A percentile compares a stretch with the other conserved stretches of the same genome.
phyloP scores from a whole-genome alignment of 352 stramenopile genomes.

The Phytopythium ostracodes region DNA sequence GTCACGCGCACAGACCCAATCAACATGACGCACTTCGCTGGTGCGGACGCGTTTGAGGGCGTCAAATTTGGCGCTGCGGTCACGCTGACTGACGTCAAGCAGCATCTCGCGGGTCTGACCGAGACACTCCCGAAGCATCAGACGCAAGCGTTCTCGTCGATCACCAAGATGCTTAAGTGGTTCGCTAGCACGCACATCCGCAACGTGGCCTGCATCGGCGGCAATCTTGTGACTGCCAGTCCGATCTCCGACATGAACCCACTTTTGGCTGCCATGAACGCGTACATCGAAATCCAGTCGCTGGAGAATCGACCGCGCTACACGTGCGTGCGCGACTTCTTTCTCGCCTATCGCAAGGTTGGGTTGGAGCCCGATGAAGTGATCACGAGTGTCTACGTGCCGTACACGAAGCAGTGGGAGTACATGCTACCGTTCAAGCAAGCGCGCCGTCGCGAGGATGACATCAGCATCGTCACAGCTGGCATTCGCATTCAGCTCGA shows the following conservation, averaged over 20 bases:
- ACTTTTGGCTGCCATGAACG: conserved; percentile 86
- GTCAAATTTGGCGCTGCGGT: conserved; percentile 81
- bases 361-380: conserved; percentile 87
- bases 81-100: conserved; percentile 67
- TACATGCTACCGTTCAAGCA: conserved; percentile 96
- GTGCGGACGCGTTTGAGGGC: conserved; percentile 41
- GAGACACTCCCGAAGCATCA: conserved; percentile 34
- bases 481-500: conserved; percentile 88
- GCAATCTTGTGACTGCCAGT: conserved; percentile 96
- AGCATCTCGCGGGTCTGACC: conserved; percentile 41
- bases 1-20: conserved; percentile 38
- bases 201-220: conserved; percentile 94
- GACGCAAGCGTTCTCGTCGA: conserved; percentile 49
- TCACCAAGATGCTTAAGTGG: conserved; percentile 93
- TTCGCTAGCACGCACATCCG: conserved; percentile 97
- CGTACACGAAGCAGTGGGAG: conserved; percentile 84
- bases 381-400: conserved; percentile 90
- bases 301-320: conserved; percentile 26
- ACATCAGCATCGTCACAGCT: conserved; percentile 97
- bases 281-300: conserved; percentile 60
- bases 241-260: conserved; percentile 98
- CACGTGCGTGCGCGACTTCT: conserved; percentile 90
- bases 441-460: conserved; percentile 92
- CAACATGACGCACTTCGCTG: conserved; percentile 40
- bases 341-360: conserved; percentile 93